Evolutionary conservation across 2,329 filamentous ascomycete genomes (phyloP).

Genomic region (Lasiodiplodia sp.): DNA sequence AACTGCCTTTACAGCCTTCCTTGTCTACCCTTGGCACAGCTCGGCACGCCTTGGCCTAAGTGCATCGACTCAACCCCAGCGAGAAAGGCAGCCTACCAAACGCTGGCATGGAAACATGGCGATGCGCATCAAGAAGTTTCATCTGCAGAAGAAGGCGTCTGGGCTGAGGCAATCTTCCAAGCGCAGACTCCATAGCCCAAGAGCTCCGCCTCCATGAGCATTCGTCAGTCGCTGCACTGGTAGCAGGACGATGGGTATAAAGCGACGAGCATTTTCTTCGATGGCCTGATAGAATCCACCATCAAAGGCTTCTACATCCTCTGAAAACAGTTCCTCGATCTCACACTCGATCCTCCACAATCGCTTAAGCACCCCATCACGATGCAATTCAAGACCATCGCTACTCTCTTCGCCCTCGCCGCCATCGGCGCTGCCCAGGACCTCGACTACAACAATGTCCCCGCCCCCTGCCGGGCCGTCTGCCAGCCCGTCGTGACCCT

Average conservation of each 20-base stretch:
- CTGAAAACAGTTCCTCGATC: neutral
- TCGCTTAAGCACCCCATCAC: neutral
- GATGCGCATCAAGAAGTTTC: constrained; percentile 2
- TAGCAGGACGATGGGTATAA: neutral
- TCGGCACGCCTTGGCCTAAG: constrained; percentile 17
- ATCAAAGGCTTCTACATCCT: neutral
- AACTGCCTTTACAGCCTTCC: constrained; percentile 17
- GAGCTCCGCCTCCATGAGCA: constrained; percentile 7
- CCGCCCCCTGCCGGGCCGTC: constrained; percentile 38
- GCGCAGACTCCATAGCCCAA: neutral
- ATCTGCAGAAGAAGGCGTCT: neutral
- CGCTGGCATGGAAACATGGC: neutral
- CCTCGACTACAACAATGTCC: constrained; percentile 41
- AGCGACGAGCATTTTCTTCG: neutral
- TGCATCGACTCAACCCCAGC: constrained; percentile 1
- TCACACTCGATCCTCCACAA: neutral
- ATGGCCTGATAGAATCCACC: neutral
- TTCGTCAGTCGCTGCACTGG: constrained; percentile 17
- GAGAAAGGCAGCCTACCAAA: constrained; percentile 4
- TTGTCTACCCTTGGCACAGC: constrained; percentile 12
- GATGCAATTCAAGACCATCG: constrained; percentile 20
- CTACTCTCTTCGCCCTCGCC: constrained; percentile 15
- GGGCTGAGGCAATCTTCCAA: constrained; percentile 3
- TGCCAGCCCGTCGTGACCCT: constrained; percentile 39
- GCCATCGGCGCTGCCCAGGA: constrained; percentile 31